These are phyloP conservation scores for Limonium bicolor DNA, from an alignment of 148 eudicot genomes.

Conservation along the genomic window DNA sequence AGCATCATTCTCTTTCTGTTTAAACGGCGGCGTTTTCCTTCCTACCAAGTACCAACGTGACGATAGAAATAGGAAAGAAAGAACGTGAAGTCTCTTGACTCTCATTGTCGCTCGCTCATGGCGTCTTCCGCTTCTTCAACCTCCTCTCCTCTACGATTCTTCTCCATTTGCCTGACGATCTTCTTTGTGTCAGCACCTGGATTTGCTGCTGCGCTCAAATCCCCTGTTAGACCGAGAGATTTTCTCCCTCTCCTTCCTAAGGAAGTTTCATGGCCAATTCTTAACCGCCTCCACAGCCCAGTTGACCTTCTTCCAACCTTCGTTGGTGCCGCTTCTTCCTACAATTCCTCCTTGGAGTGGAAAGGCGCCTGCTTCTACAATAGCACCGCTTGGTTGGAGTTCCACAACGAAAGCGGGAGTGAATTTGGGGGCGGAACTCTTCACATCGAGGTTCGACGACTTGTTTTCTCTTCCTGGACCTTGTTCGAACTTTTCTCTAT, in stretches of 20 bases:
- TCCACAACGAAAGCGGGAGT: conserved; percentile 51
- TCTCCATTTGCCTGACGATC: conserved; percentile 3
- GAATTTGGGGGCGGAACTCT: conserved; percentile 97
- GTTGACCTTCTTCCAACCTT: conserved; percentile 73
- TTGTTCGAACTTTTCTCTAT: no score
- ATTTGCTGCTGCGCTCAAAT: conserved; percentile 12
- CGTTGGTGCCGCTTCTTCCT: conserved; percentile 49
- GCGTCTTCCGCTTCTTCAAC: conserved; percentile 5
- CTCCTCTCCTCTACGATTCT: not conserved
- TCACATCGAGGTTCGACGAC: conserved; percentile 84
- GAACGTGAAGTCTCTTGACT: not conserved
- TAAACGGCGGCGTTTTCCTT: conserved; percentile 7
- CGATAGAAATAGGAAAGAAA: not conserved
- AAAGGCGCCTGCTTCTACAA: conserved; percentile 89
- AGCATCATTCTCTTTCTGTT: not conserved
- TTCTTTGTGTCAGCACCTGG: not conserved
- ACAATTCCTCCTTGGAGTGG: conserved; percentile 35
- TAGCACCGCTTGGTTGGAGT: conserved; percentile 78
- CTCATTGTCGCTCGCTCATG: conserved; percentile 3
- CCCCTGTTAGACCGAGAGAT: conserved; percentile 39
- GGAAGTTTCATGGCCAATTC: conserved; percentile 54
- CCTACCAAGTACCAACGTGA: not conserved
- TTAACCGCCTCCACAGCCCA: conserved; percentile 32
- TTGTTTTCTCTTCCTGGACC: not conserved
- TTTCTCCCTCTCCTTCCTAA: conserved; percentile 57